These are phyloP conservation scores for thale cress (Arabidopsis thaliana) DNA, from an alignment of 345 rosid species.

Conservation along the genomic window DNA sequence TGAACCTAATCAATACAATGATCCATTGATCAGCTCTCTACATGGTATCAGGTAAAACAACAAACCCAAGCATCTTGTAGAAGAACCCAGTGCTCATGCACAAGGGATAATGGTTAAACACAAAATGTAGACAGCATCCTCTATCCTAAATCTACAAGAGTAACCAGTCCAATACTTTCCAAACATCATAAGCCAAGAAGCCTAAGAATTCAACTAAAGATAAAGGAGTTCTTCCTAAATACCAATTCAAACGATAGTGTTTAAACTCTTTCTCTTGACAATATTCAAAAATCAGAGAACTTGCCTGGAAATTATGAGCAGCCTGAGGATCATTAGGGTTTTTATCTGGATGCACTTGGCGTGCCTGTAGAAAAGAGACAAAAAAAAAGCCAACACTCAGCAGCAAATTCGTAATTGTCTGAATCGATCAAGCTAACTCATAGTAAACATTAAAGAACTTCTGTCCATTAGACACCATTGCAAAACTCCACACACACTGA, in stretches of 20 bases:
- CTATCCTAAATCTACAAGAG: conserved; percentile 1
- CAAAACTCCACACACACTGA: conserved; percentile 6
- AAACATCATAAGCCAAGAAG: conserved; percentile 14
- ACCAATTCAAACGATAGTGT: not conserved
- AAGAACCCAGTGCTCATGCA: conserved; percentile 12
- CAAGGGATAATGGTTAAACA: conserved; percentile 15
- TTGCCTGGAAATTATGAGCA: conserved; percentile 92
- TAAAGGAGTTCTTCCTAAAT: not conserved
- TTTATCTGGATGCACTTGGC: conserved; percentile 98
- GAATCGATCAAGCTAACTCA: conserved; percentile 9
- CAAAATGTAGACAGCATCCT: not conserved
- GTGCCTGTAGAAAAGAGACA: conserved; percentile 64
- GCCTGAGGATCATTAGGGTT: conserved; percentile 95
- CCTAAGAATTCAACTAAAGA: not conserved
- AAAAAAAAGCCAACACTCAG: conserved; percentile 22
- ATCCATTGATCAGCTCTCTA: not conserved
- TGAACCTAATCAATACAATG: not conserved
- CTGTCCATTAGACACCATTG: too few relatives aligned
- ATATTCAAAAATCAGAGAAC: conserved; percentile 2
- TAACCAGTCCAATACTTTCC: conserved; percentile 6
- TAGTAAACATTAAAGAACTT: conserved; percentile 3
- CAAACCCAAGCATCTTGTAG: conserved; percentile 12
- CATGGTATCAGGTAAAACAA: conserved; percentile 1
- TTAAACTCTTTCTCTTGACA: not conserved
- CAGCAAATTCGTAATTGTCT: not conserved